Percentiles rank a stretch among this genome's conserved stretches.
phyloP scores from a whole-genome alignment of 306 rosid species.

The Vicia sativa region DNA sequence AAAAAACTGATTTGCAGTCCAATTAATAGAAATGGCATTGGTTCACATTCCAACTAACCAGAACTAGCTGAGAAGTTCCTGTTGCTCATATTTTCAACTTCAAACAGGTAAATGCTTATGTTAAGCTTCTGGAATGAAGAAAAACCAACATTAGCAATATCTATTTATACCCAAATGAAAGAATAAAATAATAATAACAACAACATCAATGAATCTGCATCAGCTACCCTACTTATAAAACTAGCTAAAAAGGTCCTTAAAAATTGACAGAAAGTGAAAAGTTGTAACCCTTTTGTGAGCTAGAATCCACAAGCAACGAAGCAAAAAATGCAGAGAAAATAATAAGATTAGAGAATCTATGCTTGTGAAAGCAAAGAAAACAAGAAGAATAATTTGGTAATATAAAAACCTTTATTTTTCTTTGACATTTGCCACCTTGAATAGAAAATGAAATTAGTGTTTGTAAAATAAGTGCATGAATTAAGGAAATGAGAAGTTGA shows the following conservation, averaged over 20 bases:
- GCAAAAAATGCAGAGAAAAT: slow-evolving; percentile 54
- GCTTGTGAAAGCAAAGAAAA: slow-evolving; percentile 51
- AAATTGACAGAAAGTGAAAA: slow-evolving; percentile 65
- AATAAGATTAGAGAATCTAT: slow-evolving; percentile 62
- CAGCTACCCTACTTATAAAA: slow-evolving; percentile 47
- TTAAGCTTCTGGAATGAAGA: slow-evolving; percentile 70
- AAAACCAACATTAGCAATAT: slow-evolving; percentile 46
- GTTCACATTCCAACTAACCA: slow-evolving; percentile 63
- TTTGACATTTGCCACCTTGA: slow-evolving; percentile 36
- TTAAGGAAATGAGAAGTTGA: slow-evolving; percentile 44
- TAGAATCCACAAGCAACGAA: slow-evolving; percentile 52
- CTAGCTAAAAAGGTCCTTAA: slow-evolving; percentile 42
- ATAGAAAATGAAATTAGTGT: slow-evolving; percentile 36
- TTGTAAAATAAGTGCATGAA: slow-evolving; percentile 39
- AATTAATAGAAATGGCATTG: slow-evolving; percentile 18
- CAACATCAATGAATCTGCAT: slow-evolving; percentile 56
- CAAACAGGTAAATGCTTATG: slow-evolving; percentile 41
- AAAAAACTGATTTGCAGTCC: slow-evolving; percentile 18
- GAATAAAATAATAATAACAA: slow-evolving; percentile 44
- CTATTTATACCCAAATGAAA: slow-evolving; percentile 62
- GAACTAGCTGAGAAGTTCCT: slow-evolving; percentile 58
- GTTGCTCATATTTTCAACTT: slow-evolving; percentile 67
- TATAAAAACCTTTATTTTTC: slow-evolving; percentile 8
- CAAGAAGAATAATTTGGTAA: slow-evolving; percentile 54
- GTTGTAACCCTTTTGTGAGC: slow-evolving; percentile 59